Percentiles rank a stretch among this genome's conserved stretches.
phyloP scores from a whole-genome alignment of 768 basidiomycete species.

The Termitomyces heimii region DNA sequence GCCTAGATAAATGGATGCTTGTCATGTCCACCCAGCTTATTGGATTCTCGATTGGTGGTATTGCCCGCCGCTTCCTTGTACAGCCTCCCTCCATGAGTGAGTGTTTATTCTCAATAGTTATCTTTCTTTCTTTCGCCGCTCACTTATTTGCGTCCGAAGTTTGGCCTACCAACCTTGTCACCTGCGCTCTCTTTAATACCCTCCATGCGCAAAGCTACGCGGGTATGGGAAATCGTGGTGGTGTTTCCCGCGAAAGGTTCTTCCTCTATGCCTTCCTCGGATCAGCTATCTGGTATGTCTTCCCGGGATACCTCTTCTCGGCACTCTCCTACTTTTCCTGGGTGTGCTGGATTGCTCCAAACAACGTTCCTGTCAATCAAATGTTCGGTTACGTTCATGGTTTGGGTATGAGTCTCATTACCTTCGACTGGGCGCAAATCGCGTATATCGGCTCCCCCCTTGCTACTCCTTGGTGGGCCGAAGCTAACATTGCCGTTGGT shows the following conservation, averaged over 20 bases:
- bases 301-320: conserved; percentile 72
- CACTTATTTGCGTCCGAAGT: conserved; percentile 42
- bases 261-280: conserved; percentile 60
- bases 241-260: conserved; percentile 71
- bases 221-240: conserved; percentile 58
- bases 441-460: conserved; percentile 68
- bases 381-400: conserved; percentile 64
- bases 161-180: conserved; percentile 74
- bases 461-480: conserved; percentile 80
- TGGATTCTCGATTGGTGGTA: conserved; percentile 75
- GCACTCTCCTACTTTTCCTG: conserved; percentile 56
- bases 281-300: conserved; percentile 58
- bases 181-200: conserved; percentile 75
- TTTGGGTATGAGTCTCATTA: conserved; percentile 67
- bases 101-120: conserved; percentile 13
- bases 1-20: conserved; percentile 68
- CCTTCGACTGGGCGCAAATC: conserved; percentile 80
- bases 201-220: conserved; percentile 68
- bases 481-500: conserved; percentile 59
- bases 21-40: conserved; percentile 74
- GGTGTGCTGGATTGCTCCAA: conserved; percentile 62
- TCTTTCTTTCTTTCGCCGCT: background rate
- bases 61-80: conserved; percentile 73
- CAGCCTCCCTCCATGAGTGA: conserved; percentile 65
- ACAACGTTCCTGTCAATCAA: conserved; percentile 65